phyloP scores from a whole-genome alignment of 2,329 filamentous ascomycete species.

The Saccharata proteae region DNA sequence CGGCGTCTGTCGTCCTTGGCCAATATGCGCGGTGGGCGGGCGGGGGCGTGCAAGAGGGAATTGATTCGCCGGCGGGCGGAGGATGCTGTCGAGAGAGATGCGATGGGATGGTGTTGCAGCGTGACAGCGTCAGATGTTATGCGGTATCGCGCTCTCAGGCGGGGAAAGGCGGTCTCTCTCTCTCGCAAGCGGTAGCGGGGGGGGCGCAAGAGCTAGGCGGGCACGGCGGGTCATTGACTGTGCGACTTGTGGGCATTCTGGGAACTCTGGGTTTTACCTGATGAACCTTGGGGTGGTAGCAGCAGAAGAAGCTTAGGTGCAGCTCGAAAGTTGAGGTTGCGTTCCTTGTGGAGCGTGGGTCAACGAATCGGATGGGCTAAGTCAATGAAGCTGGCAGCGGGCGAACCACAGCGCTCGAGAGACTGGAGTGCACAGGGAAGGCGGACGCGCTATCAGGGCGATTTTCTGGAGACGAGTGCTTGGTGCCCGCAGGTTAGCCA shows the following conservation, averaged over 20 bases:
- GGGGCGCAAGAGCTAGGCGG: too few relatives aligned
- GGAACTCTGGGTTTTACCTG: too few relatives aligned
- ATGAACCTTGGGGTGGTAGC: too few relatives aligned
- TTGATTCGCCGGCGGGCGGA: slow-evolving; percentile 13
- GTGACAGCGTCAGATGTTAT: slow-evolving; percentile 9
- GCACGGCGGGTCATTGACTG: too few relatives aligned
- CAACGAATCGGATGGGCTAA: slow-evolving; percentile 16
- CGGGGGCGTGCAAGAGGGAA: slow-evolving; percentile 3
- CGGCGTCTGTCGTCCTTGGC: slow-evolving; percentile 3
- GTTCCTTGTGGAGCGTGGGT: background rate
- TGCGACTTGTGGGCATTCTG: too few relatives aligned
- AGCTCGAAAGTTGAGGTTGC: too few relatives aligned
- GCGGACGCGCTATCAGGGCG: slow-evolving; percentile 13
- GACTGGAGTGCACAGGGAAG: slow-evolving; percentile 11
- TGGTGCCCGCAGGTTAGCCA: slow-evolving; percentile 12
- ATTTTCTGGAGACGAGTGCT: slow-evolving; percentile 14
- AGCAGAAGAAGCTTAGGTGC: too few relatives aligned
- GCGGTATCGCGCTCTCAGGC: too few relatives aligned
- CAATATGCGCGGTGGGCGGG: slow-evolving; percentile 4
- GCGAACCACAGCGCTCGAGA: slow-evolving; percentile 14
- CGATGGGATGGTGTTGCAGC: slow-evolving; percentile 15
- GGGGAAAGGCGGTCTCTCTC: too few relatives aligned
- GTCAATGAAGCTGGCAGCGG: slow-evolving; percentile 9
- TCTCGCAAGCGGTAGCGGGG: too few relatives aligned
- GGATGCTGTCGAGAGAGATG: slow-evolving; percentile 20